Evolutionary conservation across 345 rosid genomes (phyloP).

Genomic region (Stellera chamaejasme): DNA sequence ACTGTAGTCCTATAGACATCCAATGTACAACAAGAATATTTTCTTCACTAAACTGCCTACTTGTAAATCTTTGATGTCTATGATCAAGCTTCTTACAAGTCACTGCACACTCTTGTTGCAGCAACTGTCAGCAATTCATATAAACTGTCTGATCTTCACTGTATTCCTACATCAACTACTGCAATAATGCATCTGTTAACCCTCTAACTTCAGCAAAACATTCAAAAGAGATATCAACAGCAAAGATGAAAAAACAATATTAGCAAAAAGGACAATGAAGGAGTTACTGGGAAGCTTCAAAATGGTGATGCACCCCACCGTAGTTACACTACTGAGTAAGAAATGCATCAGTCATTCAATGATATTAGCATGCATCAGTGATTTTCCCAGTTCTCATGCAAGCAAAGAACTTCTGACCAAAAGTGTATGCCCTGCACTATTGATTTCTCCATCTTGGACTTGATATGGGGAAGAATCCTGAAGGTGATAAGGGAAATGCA

Average conservation of each 20-base stretch:
- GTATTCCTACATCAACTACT: slow-evolving; percentile 21
- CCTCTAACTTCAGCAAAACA: slow-evolving; percentile 13
- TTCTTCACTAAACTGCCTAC: slow-evolving; percentile 24
- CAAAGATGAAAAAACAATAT: background rate
- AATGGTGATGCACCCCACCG: slow-evolving; percentile 8
- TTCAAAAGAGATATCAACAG: slow-evolving; percentile 17
- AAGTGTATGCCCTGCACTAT: slow-evolving; percentile 16
- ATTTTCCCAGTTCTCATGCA: slow-evolving; percentile 13
- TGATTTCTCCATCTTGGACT: slow-evolving; percentile 84
- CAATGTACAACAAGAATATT: no score
- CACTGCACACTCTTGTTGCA: slow-evolving; percentile 26
- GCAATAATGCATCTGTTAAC: slow-evolving; percentile 13
- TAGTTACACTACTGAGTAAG: slow-evolving; percentile 19
- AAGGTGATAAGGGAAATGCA: slow-evolving; percentile 61
- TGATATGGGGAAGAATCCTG: slow-evolving; percentile 55
- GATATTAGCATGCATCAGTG: slow-evolving; percentile 10
- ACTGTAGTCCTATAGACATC: no score
- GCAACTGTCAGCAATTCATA: slow-evolving; percentile 13
- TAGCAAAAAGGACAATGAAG: background rate
- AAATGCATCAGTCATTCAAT: slow-evolving; percentile 9
- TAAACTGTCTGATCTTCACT: slow-evolving; percentile 20
- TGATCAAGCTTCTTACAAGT: slow-evolving; percentile 25
- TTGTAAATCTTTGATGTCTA: slow-evolving; percentile 19
- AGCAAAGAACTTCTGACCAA: slow-evolving; percentile 11
- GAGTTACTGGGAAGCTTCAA: slow-evolving; percentile 14